Evolutionary conservation across 345 rosid genomes (phyloP).

Genomic region (Citrus cavaleriei): DNA sequence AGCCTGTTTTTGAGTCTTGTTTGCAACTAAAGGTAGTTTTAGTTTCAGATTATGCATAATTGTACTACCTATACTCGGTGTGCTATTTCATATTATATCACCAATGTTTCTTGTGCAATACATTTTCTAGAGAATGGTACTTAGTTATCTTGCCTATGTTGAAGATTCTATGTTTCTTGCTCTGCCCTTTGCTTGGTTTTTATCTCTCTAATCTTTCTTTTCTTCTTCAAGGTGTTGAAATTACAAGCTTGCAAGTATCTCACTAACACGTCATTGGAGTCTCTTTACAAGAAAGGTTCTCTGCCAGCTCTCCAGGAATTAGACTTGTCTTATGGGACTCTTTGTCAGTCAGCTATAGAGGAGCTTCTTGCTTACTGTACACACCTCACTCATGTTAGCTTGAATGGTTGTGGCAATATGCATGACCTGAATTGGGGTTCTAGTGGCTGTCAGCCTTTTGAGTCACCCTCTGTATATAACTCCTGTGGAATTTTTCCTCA

Average conservation of each 20-base stretch:
- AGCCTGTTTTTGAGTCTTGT: conserved; percentile 84
- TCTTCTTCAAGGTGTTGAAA: conserved; percentile 60
- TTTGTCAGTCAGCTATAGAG: conserved; percentile 89
- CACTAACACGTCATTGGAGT: conserved; percentile 80
- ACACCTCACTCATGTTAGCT: conserved; percentile 87
- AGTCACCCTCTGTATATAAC: conserved; percentile 24
- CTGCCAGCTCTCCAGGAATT: conserved; percentile 73
- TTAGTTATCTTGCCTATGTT: neutral
- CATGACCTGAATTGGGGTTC: conserved; percentile 92
- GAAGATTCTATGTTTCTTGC: neutral
- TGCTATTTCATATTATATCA: neutral
- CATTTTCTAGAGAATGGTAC: neutral
- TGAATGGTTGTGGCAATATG: conserved; percentile 91
- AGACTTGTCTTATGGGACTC: conserved; percentile 93
- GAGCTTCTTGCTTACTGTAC: conserved; percentile 92
- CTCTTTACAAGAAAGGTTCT: conserved; percentile 84
- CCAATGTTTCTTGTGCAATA: neutral
- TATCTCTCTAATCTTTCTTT: neutral
- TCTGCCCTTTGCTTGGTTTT: neutral
- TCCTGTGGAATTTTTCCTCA: conserved; percentile 21
- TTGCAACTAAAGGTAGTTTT: conserved; percentile 70
- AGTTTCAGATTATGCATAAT: neutral
- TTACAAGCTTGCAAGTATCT: conserved; percentile 99
- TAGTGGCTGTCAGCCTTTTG: conserved; percentile 39
- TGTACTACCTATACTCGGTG: neutral